Evolutionary conservation across 148 eudicot species (phyloP).

Genomic region (Polygonum aviculare): DNA sequence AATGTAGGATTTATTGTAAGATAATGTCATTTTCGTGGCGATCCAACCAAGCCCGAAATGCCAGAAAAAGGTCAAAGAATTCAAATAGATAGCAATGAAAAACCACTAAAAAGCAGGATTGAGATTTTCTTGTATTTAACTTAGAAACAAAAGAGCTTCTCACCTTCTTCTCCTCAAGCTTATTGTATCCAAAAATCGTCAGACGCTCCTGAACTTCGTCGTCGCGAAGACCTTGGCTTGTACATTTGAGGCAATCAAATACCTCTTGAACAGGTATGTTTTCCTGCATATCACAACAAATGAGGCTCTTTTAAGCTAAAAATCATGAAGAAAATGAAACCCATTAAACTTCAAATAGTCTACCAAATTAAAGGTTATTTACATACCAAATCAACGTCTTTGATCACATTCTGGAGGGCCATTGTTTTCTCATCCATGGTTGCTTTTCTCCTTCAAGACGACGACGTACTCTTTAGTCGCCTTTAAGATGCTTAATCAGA

Average conservation of each 20-base stretch:
- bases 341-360: not conserved
- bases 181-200: conserved; percentile 30
- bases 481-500: not conserved
- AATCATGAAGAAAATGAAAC: not conserved
- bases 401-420: conserved; percentile 8
- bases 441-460: not conserved
- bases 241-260: conserved; percentile 28
- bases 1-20: no score
- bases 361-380: not conserved
- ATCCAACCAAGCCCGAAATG: no score
- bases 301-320: not conserved
- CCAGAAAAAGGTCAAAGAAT: no score
- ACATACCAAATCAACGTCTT: conserved; percentile 11
- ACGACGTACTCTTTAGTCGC: not conserved
- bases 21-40: no score
- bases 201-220: conserved; percentile 33
- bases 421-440: conserved; percentile 9
- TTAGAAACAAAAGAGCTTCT: not conserved
- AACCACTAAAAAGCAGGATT: no score
- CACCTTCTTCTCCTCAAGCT: conserved; percentile 40
- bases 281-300: conserved; percentile 22
- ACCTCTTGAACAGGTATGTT: conserved; percentile 31
- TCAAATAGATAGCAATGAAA: no score
- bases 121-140: no score
- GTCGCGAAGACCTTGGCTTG: conserved; percentile 24